Conservation (phyloP, 2,329 filamentous ascomycete genomes). For the Colletotrichum noveboracense region DNA sequence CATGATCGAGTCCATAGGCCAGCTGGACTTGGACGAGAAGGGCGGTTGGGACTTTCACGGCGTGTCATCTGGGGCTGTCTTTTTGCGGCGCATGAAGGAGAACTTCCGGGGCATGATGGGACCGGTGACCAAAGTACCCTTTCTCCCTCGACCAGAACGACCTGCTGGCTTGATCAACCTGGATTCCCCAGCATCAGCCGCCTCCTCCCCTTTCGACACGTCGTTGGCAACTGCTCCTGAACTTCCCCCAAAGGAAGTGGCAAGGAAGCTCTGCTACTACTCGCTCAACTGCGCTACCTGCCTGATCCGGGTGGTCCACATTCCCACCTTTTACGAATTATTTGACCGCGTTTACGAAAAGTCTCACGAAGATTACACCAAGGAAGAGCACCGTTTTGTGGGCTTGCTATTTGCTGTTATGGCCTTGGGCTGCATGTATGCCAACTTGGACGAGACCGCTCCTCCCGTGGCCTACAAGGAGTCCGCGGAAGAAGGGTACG, state of each 20-base stretch:
- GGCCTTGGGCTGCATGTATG: constrained; percentile 76
- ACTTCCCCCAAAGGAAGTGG: constrained; percentile 69
- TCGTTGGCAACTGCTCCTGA: constrained; percentile 62
- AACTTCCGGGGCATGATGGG: constrained; percentile 82
- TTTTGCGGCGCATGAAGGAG: constrained; percentile 84
- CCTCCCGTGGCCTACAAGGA: constrained; percentile 53
- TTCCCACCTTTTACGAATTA: constrained; percentile 79
- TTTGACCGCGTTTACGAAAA: constrained; percentile 80
- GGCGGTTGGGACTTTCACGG: constrained; percentile 97
- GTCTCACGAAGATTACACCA: constrained; percentile 64
- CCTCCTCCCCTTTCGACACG: constrained; percentile 68
- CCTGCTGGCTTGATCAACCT: constrained; percentile 60
- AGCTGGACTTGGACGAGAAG: constrained; percentile 88
- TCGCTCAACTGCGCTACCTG: constrained; percentile 63
- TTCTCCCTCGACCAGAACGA: constrained; percentile 58
- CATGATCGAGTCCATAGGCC: constrained; percentile 93
- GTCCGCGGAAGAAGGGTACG: constrained; percentile 62
- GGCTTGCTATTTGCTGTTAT: constrained; percentile 74
- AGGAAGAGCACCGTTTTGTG: constrained; percentile 72
- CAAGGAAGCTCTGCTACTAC: constrained; percentile 58
- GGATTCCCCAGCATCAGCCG: constrained; percentile 68
- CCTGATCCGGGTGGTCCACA: constrained; percentile 74
- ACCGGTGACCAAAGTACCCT: constrained; percentile 63
- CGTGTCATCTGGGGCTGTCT: constrained; percentile 89
- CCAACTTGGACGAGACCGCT: constrained; percentile 59